Conservation (phyloP, 2,329 filamentous ascomycete genomes). For the Raffaelea arxii region DNA sequence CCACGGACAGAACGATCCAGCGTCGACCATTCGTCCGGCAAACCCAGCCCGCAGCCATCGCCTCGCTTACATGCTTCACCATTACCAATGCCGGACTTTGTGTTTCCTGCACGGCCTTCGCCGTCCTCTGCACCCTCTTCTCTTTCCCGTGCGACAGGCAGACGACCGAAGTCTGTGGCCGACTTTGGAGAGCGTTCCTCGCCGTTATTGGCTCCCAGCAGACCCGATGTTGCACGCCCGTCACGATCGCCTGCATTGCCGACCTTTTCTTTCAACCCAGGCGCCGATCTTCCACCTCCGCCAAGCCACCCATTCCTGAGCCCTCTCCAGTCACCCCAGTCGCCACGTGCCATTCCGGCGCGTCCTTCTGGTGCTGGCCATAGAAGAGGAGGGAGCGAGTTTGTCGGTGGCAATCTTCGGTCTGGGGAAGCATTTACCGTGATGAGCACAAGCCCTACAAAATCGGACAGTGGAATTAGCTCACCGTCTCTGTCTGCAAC, state of each 20-base stretch:
- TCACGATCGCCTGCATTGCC: slow-evolving; percentile 35
- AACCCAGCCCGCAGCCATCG: slow-evolving; percentile 22
- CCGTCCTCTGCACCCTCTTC: slow-evolving; percentile 37
- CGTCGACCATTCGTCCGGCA: slow-evolving; percentile 14
- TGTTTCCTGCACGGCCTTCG: slow-evolving; percentile 45
- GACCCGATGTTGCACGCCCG: slow-evolving; percentile 7
- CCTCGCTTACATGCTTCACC: slow-evolving; percentile 26
- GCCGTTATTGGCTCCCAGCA: not conserved
- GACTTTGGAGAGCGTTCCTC: slow-evolving; percentile 28
- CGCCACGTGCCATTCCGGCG: slow-evolving; percentile 37
- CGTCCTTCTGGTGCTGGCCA: slow-evolving; percentile 61
- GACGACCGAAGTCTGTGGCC: slow-evolving; percentile 43
- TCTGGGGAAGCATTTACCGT: slow-evolving; percentile 47
- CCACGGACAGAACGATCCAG: slow-evolving; percentile 12
- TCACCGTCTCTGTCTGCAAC: slow-evolving; percentile 37
- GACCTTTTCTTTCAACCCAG: slow-evolving; percentile 40
- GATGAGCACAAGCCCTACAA: slow-evolving; percentile 62
- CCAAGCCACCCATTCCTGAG: slow-evolving; percentile 34
- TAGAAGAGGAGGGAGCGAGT: slow-evolving; percentile 73
- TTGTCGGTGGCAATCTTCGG: slow-evolving; percentile 65
- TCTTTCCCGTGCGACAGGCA: slow-evolving; percentile 36
- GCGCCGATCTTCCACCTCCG: slow-evolving; percentile 19
- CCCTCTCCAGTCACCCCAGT: slow-evolving; percentile 45
- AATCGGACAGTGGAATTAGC: slow-evolving; percentile 46
- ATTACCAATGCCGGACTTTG: slow-evolving; percentile 54